phyloP scores from a whole-genome alignment of 352 stramenopile species.

The Pythium volutum region DNA sequence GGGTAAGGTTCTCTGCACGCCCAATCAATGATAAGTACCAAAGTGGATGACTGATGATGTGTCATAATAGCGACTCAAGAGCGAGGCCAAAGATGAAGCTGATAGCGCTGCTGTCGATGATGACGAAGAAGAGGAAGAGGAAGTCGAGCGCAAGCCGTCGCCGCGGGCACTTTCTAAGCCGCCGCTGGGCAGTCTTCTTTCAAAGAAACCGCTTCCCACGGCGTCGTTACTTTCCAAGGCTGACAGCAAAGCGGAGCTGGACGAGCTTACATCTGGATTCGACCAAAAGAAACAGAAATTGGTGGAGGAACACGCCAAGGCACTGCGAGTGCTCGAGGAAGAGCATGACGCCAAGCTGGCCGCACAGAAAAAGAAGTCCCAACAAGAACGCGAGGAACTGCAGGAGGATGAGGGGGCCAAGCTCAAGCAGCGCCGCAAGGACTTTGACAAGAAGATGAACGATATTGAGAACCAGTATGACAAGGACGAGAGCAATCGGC shows the following conservation, averaged over 20 bases:
- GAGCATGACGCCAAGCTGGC: conserved; percentile 37
- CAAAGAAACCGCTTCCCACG: conserved; percentile 47
- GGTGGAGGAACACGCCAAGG: conserved; percentile 36
- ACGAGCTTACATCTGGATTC: conserved; percentile 31
- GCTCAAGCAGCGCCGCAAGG: conserved; percentile 52
- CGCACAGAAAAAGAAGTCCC: conserved; percentile 40
- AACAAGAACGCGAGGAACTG: conserved; percentile 47
- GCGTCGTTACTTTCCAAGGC: conserved; percentile 21
- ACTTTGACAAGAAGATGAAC: conserved; percentile 66
- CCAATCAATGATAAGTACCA: neutral
- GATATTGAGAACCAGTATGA: conserved; percentile 72
- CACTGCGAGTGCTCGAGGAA: conserved; percentile 34
- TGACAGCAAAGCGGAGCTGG: conserved; percentile 39
- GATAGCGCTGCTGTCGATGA: conserved; percentile 28
- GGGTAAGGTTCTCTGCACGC: conserved; percentile 29
- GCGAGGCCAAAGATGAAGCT: conserved; percentile 38
- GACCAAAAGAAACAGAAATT: conserved; percentile 54
- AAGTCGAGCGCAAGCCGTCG: conserved; percentile 13
- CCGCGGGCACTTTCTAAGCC: conserved; percentile 44
- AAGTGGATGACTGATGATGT: neutral
- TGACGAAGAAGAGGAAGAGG: conserved; percentile 24
- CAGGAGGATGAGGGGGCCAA: conserved; percentile 54
- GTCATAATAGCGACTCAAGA: conserved; percentile 21
- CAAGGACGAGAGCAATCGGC: conserved; percentile 49
- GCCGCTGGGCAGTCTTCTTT: conserved; percentile 40